Conservation (phyloP, 441 rosid species). For the Syzygium malaccense region DNA sequence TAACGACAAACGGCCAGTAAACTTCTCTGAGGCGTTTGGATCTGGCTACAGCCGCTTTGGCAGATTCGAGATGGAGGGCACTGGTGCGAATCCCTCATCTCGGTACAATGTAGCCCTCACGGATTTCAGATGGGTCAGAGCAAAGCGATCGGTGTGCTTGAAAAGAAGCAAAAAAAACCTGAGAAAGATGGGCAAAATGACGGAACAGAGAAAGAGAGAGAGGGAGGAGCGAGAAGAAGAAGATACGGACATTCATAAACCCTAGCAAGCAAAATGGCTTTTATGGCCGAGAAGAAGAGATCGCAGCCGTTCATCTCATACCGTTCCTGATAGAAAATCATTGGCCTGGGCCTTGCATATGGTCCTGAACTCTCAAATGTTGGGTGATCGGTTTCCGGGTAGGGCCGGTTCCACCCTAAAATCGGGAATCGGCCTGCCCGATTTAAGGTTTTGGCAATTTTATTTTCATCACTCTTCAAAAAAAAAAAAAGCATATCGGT, state of each 20-base stretch:
- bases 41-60: conserved; percentile 65
- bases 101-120: conserved; percentile 47
- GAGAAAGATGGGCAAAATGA: background rate
- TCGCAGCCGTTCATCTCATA: background rate
- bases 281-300: background rate
- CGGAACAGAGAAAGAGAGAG: background rate
- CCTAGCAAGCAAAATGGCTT: background rate
- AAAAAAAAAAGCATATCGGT: too few species aligned
- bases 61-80: conserved; percentile 47
- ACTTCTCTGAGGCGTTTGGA: conserved; percentile 34
- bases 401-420: too few species aligned
- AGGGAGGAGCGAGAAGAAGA: background rate
- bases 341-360: background rate
- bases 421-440: too few species aligned
- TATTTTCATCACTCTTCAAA: too few species aligned
- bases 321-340: background rate
- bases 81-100: conserved; percentile 27
- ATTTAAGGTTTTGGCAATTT: too few species aligned
- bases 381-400: too few species aligned
- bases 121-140: background rate
- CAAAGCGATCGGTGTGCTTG: too few species aligned
- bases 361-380: too few species aligned
- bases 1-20: conserved; percentile 65
- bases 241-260: background rate
- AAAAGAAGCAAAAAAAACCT: background rate